These are phyloP conservation scores for Gleditsia sinensis DNA, from an alignment of 306 rosid genomes.

Conservation along the genomic window DNA sequence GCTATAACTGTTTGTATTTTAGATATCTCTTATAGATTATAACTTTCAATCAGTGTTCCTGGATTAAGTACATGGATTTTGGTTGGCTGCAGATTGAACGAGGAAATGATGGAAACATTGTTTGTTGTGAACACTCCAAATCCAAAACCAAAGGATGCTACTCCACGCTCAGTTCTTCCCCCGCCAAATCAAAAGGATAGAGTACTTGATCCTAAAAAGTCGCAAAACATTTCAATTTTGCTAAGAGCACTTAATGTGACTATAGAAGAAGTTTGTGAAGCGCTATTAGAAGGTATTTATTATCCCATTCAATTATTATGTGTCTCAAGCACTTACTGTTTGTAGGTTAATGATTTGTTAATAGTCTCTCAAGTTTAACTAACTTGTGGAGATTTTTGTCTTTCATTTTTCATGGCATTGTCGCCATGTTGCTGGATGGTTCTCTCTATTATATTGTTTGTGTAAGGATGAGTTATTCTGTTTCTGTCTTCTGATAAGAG, in stretches of 20 bases:
- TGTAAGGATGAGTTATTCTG: no score
- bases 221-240: conserved; percentile 90
- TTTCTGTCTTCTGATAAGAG: neutral
- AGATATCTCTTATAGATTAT: conserved; percentile 17
- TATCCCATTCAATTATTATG: neutral
- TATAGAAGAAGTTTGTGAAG: conserved; percentile 91
- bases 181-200: conserved; percentile 59
- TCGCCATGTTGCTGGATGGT: neutral
- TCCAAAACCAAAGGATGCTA: conserved; percentile 52
- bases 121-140: conserved; percentile 67
- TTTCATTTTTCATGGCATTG: neutral
- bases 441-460: neutral
- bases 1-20: neutral
- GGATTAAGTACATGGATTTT: conserved; percentile 26
- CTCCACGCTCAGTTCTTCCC: conserved; percentile 49
- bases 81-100: conserved; percentile 73
- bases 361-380: neutral
- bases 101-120: conserved; percentile 90
- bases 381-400: neutral
- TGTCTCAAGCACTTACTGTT: no score
- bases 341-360: neutral
- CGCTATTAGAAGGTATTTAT: conserved; percentile 76
- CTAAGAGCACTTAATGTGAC: conserved; percentile 89
- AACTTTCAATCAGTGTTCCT: conserved; percentile 26
- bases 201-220: conserved; percentile 91